A percentile compares a stretch with the other conserved stretches of the same genome.
Conservation (phyloP, 2,329 filamentous ascomycete species). For the Epichloe bromicola region DNA sequence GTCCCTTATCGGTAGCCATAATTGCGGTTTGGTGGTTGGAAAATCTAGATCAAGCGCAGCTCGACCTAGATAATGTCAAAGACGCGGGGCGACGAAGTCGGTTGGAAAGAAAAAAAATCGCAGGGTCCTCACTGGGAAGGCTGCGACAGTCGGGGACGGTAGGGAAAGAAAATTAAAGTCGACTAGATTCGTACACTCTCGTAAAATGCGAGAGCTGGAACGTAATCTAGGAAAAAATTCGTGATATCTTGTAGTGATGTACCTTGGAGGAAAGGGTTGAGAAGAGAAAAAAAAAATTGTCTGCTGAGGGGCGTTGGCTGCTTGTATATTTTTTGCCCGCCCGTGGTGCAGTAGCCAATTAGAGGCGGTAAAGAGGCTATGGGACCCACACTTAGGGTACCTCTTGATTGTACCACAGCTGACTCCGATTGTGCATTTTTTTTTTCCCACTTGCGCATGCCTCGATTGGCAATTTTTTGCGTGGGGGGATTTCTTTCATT, state of each 20-base stretch:
- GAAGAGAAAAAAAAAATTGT: constrained; percentile 23
- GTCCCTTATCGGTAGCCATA: constrained; percentile 97
- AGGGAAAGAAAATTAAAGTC: constrained; percentile 18
- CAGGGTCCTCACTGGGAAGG: constrained; percentile 22
- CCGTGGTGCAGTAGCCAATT: constrained; percentile 10
- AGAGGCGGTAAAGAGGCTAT: constrained; percentile 2
- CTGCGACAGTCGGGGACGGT: constrained; percentile 18
- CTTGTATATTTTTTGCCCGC: constrained; percentile 20
- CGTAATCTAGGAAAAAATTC: constrained; percentile 28
- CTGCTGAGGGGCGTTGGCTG: constrained; percentile 24
- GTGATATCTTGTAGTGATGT: constrained; percentile 20
- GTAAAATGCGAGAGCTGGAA: constrained; percentile 27
- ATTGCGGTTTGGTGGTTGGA: constrained; percentile 53
- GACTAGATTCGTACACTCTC: constrained; percentile 38
- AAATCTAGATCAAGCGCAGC: constrained; percentile 64
- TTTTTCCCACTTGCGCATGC: background rate
- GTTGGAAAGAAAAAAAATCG: constrained; percentile 20
- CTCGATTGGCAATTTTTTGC: background rate
- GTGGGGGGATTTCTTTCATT: background rate
- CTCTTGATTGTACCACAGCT: constrained; percentile 5
- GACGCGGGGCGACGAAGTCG: constrained; percentile 25
- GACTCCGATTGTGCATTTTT: constrained; percentile 1
- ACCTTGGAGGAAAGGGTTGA: constrained; percentile 17
- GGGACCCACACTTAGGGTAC: constrained; percentile 13
- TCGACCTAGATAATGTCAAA: constrained; percentile 51